Conservation (phyloP, 192 early-diverging fungal genomes). For the Backusella sp. region DNA sequence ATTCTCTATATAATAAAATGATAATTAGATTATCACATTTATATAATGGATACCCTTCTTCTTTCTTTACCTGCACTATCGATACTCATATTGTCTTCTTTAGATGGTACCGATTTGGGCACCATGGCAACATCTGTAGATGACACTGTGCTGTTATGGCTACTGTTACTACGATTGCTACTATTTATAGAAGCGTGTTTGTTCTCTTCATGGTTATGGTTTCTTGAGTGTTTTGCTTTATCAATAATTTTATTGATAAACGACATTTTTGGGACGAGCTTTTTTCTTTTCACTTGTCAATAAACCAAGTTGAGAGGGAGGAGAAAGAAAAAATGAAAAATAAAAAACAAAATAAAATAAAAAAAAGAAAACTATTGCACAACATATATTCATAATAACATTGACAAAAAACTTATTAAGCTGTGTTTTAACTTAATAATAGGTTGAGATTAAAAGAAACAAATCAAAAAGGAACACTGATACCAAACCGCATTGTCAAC, state of each 20-base stretch:
- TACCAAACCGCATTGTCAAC: too few species aligned
- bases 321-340: neutral
- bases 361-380: too few species aligned
- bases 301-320: neutral
- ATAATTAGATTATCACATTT: neutral
- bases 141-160: neutral
- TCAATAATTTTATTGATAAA: constrained; percentile 39
- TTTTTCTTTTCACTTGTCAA: neutral
- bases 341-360: neutral
- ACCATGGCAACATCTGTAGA: constrained; percentile 7
- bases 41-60: neutral
- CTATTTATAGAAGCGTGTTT: neutral
- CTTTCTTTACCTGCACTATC: neutral
- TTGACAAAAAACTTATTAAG: neutral
- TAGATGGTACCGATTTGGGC: constrained; percentile 13
- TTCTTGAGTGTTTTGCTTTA: constrained; percentile 22
- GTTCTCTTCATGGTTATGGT: constrained; percentile 5
- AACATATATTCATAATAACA: neutral
- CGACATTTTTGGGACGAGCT: constrained; percentile 12
- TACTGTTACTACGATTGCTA: neutral
- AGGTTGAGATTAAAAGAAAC: constrained; percentile 3
- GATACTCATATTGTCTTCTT: constrained; percentile 5
- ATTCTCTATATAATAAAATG: neutral
- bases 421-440: neutral
- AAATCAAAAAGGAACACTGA: neutral